phyloP scores from a whole-genome alignment of 768 basidiomycete species.

The Lactifluus piperatus region DNA sequence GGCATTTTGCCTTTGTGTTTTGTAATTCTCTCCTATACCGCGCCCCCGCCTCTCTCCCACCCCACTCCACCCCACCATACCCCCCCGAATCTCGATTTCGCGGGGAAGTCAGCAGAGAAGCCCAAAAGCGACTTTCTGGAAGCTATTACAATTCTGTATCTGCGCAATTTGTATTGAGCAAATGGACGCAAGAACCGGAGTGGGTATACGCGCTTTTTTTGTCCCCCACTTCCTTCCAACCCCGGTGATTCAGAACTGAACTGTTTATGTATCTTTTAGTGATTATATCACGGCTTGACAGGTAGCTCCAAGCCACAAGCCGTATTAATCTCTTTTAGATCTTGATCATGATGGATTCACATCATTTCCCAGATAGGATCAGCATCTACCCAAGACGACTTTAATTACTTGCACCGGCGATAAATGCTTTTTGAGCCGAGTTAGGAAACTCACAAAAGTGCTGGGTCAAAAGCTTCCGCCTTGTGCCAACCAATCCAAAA shows the following conservation, averaged over 20 bases:
- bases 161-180: no score
- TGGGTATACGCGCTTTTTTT: no score
- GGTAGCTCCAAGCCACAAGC: background rate
- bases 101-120: background rate
- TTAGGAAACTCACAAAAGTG: background rate
- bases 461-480: background rate
- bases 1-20: slow-evolving; percentile 16
- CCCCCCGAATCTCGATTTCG: slow-evolving; percentile 15
- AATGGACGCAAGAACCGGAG: no score
- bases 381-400: slow-evolving; percentile 1
- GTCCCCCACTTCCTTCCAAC: no score
- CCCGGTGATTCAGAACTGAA: no score
- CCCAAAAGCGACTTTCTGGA: background rate
- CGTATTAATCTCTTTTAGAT: background rate
- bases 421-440: background rate
- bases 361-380: slow-evolving; percentile 12
- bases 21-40: background rate
- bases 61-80: no score
- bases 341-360: slow-evolving; percentile 14
- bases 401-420: slow-evolving; percentile 6
- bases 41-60: no score
- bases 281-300: background rate
- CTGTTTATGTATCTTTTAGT: no score
- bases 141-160: background rate
- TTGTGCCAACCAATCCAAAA: background rate